Evolutionary conservation across 2,329 filamentous ascomycete species (phyloP).

Genomic region (Cladophialophora bantiana): DNA sequence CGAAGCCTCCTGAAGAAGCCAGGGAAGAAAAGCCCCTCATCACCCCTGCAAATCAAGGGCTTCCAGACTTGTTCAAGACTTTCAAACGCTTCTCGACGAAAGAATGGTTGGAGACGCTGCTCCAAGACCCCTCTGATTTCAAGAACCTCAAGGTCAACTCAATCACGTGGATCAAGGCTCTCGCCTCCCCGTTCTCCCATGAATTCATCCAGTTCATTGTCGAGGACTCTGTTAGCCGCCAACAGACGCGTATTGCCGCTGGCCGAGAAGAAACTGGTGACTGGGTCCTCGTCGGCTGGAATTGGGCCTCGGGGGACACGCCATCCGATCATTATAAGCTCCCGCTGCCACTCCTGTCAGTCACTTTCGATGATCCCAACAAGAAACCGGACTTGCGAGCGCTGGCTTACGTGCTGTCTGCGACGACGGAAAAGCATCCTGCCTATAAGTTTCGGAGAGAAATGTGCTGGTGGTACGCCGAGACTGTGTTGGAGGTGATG

Average conservation of each 20-base stretch:
- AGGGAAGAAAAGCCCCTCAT: background rate
- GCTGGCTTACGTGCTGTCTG: slow-evolving; percentile 29
- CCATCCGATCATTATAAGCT: slow-evolving; percentile 35
- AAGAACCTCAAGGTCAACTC: slow-evolving; percentile 28
- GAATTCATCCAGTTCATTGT: slow-evolving; percentile 39
- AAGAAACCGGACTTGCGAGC: slow-evolving; percentile 21
- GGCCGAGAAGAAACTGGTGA: slow-evolving; percentile 36
- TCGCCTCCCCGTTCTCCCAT: slow-evolving; percentile 38
- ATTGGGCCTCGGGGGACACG: slow-evolving; percentile 29
- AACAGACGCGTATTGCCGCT: slow-evolving; percentile 30
- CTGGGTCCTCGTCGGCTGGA: slow-evolving; percentile 33
- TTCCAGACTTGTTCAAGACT: slow-evolving; percentile 18
- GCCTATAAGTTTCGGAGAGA: slow-evolving; percentile 33
- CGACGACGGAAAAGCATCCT: slow-evolving; percentile 24
- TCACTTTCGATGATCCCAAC: slow-evolving; percentile 27
- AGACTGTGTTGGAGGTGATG: slow-evolving; percentile 32
- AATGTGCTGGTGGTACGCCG: slow-evolving; percentile 40
- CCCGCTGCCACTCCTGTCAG: slow-evolving; percentile 35
- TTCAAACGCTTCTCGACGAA: slow-evolving; percentile 28
- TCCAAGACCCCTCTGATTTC: slow-evolving; percentile 10
- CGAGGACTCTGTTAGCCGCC: slow-evolving; percentile 26
- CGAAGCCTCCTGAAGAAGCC: background rate
- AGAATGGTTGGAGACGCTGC: slow-evolving; percentile 21
- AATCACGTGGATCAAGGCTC: slow-evolving; percentile 39
- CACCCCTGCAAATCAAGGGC: background rate